Conservation (phyloP, 306 rosid genomes). For the Castanopsis chinensis region DNA sequence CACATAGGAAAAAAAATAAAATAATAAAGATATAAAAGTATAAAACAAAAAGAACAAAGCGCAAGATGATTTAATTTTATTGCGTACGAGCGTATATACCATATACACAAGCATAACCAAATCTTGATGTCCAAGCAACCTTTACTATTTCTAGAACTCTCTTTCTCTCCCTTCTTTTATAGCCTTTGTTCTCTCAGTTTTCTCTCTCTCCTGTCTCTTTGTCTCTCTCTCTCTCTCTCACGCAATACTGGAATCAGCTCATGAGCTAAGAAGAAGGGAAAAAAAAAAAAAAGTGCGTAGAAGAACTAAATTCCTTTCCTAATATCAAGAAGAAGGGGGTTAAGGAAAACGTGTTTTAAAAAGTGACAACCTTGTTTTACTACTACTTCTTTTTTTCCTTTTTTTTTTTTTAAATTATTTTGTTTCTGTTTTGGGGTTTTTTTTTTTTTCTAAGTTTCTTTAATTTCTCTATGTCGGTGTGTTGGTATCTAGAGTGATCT, state of each 20-base stretch:
- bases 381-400: background rate
- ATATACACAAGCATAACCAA: constrained; percentile 44
- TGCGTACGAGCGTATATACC: constrained; percentile 37
- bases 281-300: constrained; percentile 6
- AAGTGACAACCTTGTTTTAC: constrained; percentile 31
- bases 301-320: constrained; percentile 25
- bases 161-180: constrained; percentile 13
- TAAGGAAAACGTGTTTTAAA: constrained; percentile 35
- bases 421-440: background rate
- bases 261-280: background rate
- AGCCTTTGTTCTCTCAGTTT: constrained; percentile 7
- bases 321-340: constrained; percentile 22
- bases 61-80: constrained; percentile 22
- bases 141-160: constrained; percentile 37
- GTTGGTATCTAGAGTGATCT: background rate
- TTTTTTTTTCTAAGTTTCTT: background rate
- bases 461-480: background rate
- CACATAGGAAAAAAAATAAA: background rate
- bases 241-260: constrained; percentile 9
- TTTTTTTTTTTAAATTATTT: background rate
- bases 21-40: background rate
- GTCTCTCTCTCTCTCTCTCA: constrained; percentile 16
- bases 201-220: background rate
- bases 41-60: background rate
- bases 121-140: constrained; percentile 63